Conservation (phyloP, 805 yeast species). For the Ogataea haglerorum region DNA sequence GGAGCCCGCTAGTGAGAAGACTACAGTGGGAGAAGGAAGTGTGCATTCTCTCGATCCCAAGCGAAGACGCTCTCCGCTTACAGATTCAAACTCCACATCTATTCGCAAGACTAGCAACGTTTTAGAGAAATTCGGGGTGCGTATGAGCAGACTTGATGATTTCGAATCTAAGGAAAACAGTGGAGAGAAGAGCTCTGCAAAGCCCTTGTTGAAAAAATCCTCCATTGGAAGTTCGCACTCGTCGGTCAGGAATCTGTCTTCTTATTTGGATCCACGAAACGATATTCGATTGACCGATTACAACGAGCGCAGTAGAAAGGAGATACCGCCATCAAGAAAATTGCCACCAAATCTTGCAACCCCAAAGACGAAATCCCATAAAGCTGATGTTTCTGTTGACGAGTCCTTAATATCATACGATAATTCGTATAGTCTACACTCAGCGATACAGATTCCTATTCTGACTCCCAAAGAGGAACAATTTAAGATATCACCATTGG, state of each 20-base stretch:
- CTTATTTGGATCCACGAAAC: conserved; percentile 19
- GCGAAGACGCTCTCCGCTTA: background rate
- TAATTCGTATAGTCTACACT: conserved; percentile 30
- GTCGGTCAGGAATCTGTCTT: conserved; percentile 28
- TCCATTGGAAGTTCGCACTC: conserved; percentile 10
- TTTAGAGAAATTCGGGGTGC: conserved; percentile 29
- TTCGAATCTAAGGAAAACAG: background rate
- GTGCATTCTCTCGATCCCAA: conserved; percentile 26
- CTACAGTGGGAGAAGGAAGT: no score
- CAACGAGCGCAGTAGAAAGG: conserved; percentile 9
- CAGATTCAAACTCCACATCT: background rate
- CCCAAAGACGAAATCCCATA: conserved; percentile 14
- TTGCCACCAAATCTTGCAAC: background rate
- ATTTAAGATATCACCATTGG: conserved; percentile 6
- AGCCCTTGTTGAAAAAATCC: background rate
- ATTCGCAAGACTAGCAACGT: conserved; percentile 23
- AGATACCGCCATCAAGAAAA: background rate
- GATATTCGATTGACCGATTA: conserved; percentile 20
- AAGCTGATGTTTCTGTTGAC: conserved; percentile 25
- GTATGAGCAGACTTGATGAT: conserved; percentile 26
- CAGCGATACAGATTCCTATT: conserved; percentile 31
- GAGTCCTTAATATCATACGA: conserved; percentile 26
- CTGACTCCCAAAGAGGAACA: conserved; percentile 23
- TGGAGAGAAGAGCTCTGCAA: background rate
- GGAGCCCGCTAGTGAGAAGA: no score